Conservation (phyloP, 2,329 filamentous ascomycete genomes). For the Didymella pinodella region DNA sequence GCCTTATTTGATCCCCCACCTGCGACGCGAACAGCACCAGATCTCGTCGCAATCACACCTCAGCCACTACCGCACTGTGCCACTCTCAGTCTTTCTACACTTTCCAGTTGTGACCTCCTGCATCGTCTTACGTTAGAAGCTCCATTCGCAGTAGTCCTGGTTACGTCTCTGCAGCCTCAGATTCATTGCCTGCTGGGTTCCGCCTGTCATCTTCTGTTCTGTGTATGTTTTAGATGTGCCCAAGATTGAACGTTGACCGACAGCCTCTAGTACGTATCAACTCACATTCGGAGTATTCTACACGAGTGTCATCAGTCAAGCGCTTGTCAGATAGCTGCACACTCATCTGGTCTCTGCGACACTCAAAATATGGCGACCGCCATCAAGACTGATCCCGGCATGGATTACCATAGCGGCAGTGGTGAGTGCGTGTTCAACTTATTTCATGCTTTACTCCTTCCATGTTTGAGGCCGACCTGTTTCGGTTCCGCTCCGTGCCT, state of each 20-base stretch:
- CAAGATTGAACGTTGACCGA: conserved; percentile 35
- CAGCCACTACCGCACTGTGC: conserved; percentile 25
- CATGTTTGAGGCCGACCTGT: conserved; percentile 43
- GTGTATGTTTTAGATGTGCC: conserved; percentile 39
- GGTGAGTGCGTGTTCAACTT: conserved; percentile 35
- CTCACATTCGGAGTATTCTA: conserved; percentile 5
- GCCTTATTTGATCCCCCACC: conserved; percentile 24
- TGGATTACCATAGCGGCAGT: conserved; percentile 46
- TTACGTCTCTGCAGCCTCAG: conserved; percentile 9
- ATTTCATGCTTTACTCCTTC: conserved; percentile 36
- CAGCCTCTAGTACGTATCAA: conserved; percentile 27
- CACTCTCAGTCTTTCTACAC: conserved; percentile 10
- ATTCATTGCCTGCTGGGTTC: conserved; percentile 5
- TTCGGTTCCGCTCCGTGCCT: conserved; percentile 43
- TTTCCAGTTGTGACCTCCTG: conserved; percentile 5
- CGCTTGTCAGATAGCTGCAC: neutral
- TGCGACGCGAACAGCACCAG: conserved; percentile 27
- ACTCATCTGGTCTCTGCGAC: conserved; percentile 38
- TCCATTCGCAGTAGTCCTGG: conserved; percentile 3
- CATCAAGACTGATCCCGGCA: conserved; percentile 46
- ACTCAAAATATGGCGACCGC: conserved; percentile 43
- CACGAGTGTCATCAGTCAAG: conserved; percentile 2
- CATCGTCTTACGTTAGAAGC: neutral
- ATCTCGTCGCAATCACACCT: conserved; percentile 38
- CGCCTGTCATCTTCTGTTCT: conserved; percentile 17